Base-by-base conservation (phyloP, 1,284 basidiomycete genomes). In the Leccinum pseudoinsigne region DNA sequence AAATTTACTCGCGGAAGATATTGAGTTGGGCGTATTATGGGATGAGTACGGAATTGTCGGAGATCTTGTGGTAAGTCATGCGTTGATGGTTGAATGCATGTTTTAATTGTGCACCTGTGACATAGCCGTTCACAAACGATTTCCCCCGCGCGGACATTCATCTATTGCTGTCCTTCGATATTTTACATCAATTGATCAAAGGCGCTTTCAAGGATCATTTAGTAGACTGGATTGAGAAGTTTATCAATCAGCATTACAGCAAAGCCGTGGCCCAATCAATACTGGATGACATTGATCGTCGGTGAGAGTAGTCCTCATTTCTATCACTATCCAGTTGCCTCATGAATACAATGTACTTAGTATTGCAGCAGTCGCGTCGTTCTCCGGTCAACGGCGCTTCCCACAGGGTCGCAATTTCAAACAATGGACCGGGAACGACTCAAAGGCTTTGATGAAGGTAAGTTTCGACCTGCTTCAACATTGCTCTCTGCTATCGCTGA, bases 61-160 rank as follows among this genome's bases (percentile, higher is more conserved):
- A 2, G 40, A 60, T 8, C 40, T 60, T 5, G 12, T 59, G 2
- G 14, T 60, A 47, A 5, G 40, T 55, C 26, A 34, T 1, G 1
- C 31, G 1, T 34, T 51, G 18, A 28, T 28, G 28, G 5, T 50
- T 23, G 50, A 23, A 51, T 3, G 5, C 31, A 34, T 34, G 31
- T 34, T 34, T 34, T 34, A 34, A 34, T 34, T 34, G 31, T 4
- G 31, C 31, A 34, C 31, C 6, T 34, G 31, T 34, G 12, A 26
- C 50, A 28, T 8, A 59, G 59, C 55, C 47, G 2, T 60, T 60
- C 16, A 61, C 60, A 9, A 61, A 61, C 5, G 21, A 61, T 36
- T 61, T 60, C 5, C 23, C 31, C 0, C 16, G 0, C 1, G 42
- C 9, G 0, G n/a, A 60, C 23, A 61, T 59, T 5, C 26, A 42